Evolutionary conservation across 768 basidiomycete genomes (phyloP), one percentile per base, ranked within the genome.

Genomic region (Tubosaeta sp.): DNA sequence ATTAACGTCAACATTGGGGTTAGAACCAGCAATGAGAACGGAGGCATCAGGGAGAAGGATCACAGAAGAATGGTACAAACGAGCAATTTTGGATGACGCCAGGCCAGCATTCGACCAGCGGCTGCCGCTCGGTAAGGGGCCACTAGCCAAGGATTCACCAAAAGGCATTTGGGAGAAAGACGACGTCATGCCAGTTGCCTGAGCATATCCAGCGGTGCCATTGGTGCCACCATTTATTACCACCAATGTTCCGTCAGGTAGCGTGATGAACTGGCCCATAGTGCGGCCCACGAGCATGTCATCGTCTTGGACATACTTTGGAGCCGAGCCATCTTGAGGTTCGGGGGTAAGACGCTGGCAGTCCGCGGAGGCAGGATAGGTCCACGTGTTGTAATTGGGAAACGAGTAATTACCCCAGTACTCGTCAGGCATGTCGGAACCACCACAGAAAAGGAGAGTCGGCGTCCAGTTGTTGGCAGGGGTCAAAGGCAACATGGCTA

Each of bases 31-130:
- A 57, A 95, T 80, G 39, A 97, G 70, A 42, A 98, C 84, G 2
- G 89, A 89, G 0, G 81, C 90, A 55, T 89, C 93, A 19, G 92
- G 86, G 29, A 97, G 83, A 39, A 97, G 80, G 11, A 95, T 78
- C 16, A 93, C 94, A 2, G 84, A 83, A 2, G 93, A 95, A 71
- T 98, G 95, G 72, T 98, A 97, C 63, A 98, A 73, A 54, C 95
- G 83, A 46, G 93, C 74, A 55, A 94, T 85, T 19, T 64, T 74
- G 2, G 89, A 85, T 0, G 81, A 75, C 12, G 63, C 65, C 17
- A 94, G 69, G 35, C 88, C 86, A 4, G 76, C 74, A 45, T 79
- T 84, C 45, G 87, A 86, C 88, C 85, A 93, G 37, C 86, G 82
- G 31, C 72, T 73, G 22, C 95, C 95, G 9, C 73, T 64, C 1